Evolutionary conservation across 2,329 filamentous ascomycete genomes (phyloP), one percentile per base, ranked within the genome.

Genomic region (Botrytis byssoidea): DNA sequence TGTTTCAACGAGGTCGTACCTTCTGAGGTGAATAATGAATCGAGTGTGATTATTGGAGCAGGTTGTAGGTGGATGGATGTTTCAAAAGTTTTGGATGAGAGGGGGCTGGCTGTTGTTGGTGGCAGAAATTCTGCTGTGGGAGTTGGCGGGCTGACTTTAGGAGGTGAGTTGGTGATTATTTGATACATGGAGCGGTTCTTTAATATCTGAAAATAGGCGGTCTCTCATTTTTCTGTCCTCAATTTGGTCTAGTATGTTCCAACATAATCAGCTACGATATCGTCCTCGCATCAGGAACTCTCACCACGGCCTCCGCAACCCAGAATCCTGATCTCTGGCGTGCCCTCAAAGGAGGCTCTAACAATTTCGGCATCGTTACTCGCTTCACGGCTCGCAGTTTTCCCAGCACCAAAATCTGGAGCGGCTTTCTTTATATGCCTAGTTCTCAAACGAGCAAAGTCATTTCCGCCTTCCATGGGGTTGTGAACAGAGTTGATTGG

Each of bases 11-110:
- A 77, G 40, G 72, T 80, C 35, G 74, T 82, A 4, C 73, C 77
- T 14, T 78, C 79, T 16, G 72, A 76, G 1, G 79, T 81, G 22
- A 77, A 79, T 7, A 78, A 75, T 0, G 76, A 77, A 8, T 81
- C 80, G 20, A 75, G 75, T 8, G 40, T 74, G 5, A 51, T 59
- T n/a, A 75, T 85, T 22, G 83, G 83, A 1, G 73, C 81, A 2
- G 84, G 84, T 16, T 79, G 80, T 60, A 77, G 78, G 20, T 85
- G 84, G 84, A 66, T 74, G 9, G 81, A 76, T 65, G 75, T 79
- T 32, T 79, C 78, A 63, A 71, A 64, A 20, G 37, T 70, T 14
- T 48, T 79, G 12, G 75, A 83, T 29, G 55, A 77, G 6, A 60
- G 80, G 40, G 78, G 77, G 2, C 73, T 84, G 2, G 76, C 81